Evolutionary conservation across 73 alveolate genomes (phyloP), one percentile per base, ranked within the genome.

Genomic region (Paramecium primaurelia): DNA sequence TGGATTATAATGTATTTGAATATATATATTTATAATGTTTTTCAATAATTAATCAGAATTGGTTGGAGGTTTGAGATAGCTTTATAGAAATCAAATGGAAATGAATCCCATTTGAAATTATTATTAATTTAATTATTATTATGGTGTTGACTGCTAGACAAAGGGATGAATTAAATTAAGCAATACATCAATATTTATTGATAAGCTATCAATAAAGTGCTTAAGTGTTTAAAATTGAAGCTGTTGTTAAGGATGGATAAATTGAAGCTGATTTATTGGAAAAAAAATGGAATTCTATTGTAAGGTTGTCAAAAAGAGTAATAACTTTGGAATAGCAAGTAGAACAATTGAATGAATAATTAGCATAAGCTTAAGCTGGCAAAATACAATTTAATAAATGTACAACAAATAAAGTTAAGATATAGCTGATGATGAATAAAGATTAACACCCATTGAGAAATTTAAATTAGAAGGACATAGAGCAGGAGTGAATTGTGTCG

Each of bases 211-310:
- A 69, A 59, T 26, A 71, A 18, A 45, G 88, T 80, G 91, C 91
- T 22, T 12, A 59, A 18, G 34, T 34, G 37, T 89, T 89, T 45
- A 83, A 89, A 69, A 58, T 32, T 6, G 94, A 89, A 47, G 86
- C 92, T 0, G 77, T 44, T 54, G 60, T 89, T 44, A 89, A 89
- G 37, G 86, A 45, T 32, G 88, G 77, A 71, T 58, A 89, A 20
- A 71, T 71, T 36, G 80, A 89, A 42, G 92, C 95, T 1, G 96
- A 93, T 91, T 71, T 95, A 10, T 92, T 97, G 58, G 99, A 97
- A 88, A 96, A 95, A 86, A 96, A 95, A 92, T 97, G 99, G 99
- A 95, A 95, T 28, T 89, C 98, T 18, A 96, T 97, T n/a, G 97
- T 95, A 60, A 94, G 97, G 68, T 95, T 97, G 22, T 93, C 93